phyloP scores from a whole-genome alignment of 2,329 filamentous ascomycete genomes.

The Aspergillus novoparasiticus region DNA sequence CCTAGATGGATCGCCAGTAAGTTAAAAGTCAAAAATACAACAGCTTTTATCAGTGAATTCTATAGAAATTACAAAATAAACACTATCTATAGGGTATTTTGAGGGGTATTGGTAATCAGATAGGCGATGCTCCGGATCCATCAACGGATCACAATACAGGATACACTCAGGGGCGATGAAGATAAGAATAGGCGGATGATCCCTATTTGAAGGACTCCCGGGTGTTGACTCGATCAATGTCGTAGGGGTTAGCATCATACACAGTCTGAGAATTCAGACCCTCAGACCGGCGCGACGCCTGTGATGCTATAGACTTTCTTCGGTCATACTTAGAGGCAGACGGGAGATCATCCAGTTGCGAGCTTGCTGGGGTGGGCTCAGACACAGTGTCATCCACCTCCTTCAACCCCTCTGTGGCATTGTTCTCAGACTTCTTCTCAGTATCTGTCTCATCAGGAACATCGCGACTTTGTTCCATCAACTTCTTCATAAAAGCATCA shows the following conservation, averaged over 20 bases:
- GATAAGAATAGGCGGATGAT: background rate
- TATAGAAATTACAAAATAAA: background rate
- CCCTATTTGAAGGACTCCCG: constrained; percentile 16
- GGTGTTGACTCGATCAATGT: constrained; percentile 17
- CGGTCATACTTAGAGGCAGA: constrained; percentile 4
- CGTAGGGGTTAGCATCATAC: constrained; percentile 17
- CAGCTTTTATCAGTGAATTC: background rate
- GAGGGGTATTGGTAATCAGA: background rate
- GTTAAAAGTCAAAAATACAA: background rate
- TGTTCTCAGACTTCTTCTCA: background rate
- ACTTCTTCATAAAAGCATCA: constrained; percentile 13
- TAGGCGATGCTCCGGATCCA: background rate
- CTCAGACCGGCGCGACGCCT: constrained; percentile 4
- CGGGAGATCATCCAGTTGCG: constrained; percentile 5
- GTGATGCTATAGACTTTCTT: constrained; percentile 7
- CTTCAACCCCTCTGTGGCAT: background rate
- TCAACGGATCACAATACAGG: background rate
- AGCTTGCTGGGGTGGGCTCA: background rate
- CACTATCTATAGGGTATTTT: background rate
- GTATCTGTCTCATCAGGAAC: background rate
- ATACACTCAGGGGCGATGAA: background rate
- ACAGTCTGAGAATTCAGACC: constrained; percentile 7
- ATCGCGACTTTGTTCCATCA: constrained; percentile 12
- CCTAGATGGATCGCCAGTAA: background rate
- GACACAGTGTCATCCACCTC: background rate